phyloP scores from a whole-genome alignment of 169 alveolate species.

The Ichthyophthirius multifiliis region DNA sequence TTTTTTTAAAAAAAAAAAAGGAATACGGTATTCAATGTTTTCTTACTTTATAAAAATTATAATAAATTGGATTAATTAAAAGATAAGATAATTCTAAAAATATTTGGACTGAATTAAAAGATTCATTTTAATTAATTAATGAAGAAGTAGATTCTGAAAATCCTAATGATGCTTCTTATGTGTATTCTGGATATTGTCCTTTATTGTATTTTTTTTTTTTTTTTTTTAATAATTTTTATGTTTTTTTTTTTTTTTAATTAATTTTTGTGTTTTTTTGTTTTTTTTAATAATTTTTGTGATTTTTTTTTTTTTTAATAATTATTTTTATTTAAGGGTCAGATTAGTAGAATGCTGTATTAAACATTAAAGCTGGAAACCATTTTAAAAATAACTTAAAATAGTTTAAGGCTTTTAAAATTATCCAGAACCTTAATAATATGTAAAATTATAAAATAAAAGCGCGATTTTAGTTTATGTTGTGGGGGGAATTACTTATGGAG shows the following conservation, averaged over 20 bases:
- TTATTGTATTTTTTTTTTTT: not conserved
- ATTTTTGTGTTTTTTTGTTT: too few relatives aligned
- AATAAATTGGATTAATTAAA: not conserved
- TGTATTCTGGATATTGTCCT: not conserved
- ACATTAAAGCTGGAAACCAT: not conserved
- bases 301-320: too few relatives aligned
- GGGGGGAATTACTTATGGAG: constrained; percentile 83
- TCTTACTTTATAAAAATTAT: not conserved
- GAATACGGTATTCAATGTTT: not conserved
- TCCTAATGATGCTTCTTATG: constrained; percentile 1
- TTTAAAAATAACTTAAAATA: not conserved
- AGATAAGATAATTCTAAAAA: not conserved
- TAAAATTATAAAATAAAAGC: not conserved
- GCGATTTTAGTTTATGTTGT: constrained; percentile 44
- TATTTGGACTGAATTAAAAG: not conserved
- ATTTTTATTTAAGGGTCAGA: not conserved
- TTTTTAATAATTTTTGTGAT: too few relatives aligned
- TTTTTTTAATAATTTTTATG: not conserved
- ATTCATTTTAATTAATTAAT: not conserved
- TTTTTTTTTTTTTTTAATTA: too few relatives aligned
- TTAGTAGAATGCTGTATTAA: not conserved
- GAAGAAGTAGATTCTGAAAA: not conserved
- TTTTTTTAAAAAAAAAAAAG: not conserved
- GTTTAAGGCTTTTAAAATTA: not conserved
- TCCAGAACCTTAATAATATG: not conserved